Evolutionary conservation across 768 basidiomycete species (phyloP), one percentile per base, ranked within the genome.

Genomic region (Obba rivulosa): DNA sequence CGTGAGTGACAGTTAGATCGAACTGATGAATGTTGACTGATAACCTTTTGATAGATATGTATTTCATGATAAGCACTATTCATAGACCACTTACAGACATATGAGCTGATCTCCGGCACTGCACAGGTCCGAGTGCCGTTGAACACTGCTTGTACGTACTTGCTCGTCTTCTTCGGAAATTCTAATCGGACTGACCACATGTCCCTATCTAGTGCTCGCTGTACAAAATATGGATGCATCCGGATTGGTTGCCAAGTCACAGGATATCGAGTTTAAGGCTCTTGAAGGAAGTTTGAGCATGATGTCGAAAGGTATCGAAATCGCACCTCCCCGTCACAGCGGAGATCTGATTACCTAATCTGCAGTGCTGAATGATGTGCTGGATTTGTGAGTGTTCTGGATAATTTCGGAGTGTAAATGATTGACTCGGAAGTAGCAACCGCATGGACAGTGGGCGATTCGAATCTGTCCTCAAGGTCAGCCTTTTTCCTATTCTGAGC

Each of bases 191-290:
- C 34, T 18, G 16, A 13, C 17, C 21, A 41, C 24, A 25, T 39
- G 9, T n/a, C 8, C 16, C 40, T 25, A 41, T 50, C 44, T 40
- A 72, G 69, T 93, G 13, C 72, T 95, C 42, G 91, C 93, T 1
- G 86, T 94, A 16, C 93, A 96, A 68, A 95, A 97, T 60, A 83
- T 95, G 78, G 84, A 87, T 52, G 90, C 88, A 1, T 80, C 81
- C 1, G 80, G 85, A 8, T 77, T 79, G 1, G 77, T 95, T 39
- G 75, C 77, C 2, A 81, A 79, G 54, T 80, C 84, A 34, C 85
- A 92, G 59, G 83, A 87, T 52, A 81, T 94, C 48, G 92, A 96
- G 70, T 92, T 93, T 60, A 83, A 81, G 58, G 93, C 89, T 5
- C 74, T 93, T 16, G 81, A 82, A 57, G 87, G 87, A 2, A 87